phyloP scores from a whole-genome alignment of 2,329 filamentous ascomycete genomes.

The Ascocoryne sarcoides region DNA sequence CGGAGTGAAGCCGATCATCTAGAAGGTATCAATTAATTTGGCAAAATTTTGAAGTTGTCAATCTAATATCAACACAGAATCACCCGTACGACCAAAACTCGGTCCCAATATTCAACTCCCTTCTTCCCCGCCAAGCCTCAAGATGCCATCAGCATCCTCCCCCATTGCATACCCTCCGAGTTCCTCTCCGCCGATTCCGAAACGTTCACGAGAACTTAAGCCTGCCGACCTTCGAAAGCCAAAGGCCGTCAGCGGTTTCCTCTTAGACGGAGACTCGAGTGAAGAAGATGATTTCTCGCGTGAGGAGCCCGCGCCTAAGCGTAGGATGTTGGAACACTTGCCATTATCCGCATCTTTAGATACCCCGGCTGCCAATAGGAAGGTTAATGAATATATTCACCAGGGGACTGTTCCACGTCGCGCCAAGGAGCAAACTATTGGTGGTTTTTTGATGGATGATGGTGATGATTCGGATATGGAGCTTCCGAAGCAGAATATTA shows the following conservation, averaged over 20 bases:
- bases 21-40: too few species aligned
- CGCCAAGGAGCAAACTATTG: constrained; percentile 4
- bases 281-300: constrained; percentile 27
- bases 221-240: constrained; percentile 27
- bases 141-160: constrained; percentile 53
- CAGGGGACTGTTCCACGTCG: neutral
- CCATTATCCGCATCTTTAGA: too few species aligned
- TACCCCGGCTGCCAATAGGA: neutral
- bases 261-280: constrained; percentile 36
- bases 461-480: constrained; percentile 1
- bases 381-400: neutral
- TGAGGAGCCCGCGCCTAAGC: constrained; percentile 33
- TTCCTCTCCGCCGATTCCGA: constrained; percentile 26
- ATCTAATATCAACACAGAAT: too few species aligned
- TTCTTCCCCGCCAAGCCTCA: constrained; percentile 32
- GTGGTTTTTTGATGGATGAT: constrained; percentile 12
- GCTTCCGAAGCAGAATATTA: neutral
- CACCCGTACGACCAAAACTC: constrained; percentile 14
- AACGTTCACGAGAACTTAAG: constrained; percentile 31
- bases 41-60: too few species aligned
- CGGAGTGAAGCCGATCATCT: constrained; percentile 37
- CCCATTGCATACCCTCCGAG: constrained; percentile 36
- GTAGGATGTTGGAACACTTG: constrained; percentile 34
- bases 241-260: constrained; percentile 35
- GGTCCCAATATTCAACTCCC: constrained; percentile 8